Evolutionary conservation across 306 rosid genomes (phyloP).

Genomic region (Trifolium pratense): DNA sequence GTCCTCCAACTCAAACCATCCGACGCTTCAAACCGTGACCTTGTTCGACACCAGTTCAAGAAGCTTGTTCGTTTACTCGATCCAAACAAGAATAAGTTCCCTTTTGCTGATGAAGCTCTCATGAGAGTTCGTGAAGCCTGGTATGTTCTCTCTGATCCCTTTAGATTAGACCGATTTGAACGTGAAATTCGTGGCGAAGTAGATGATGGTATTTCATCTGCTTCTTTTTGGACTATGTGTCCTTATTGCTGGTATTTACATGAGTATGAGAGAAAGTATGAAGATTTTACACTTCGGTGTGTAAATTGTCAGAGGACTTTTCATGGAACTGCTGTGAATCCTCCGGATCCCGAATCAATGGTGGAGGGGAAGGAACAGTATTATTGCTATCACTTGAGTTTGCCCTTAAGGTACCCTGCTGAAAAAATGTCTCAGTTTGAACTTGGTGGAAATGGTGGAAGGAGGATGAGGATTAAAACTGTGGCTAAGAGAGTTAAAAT

Average conservation of each 20-base stretch:
- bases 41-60: constrained; percentile 46
- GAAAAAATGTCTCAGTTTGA: not conserved
- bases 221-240: constrained; percentile 76
- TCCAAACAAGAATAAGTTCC: constrained; percentile 48
- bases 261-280: constrained; percentile 57
- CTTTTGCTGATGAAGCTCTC: constrained; percentile 49
- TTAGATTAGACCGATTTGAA: constrained; percentile 37
- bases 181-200: not conserved
- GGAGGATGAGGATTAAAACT: constrained; percentile 47
- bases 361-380: constrained; percentile 64
- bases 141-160: constrained; percentile 53
- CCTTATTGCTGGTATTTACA: constrained; percentile 71
- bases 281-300: constrained; percentile 64
- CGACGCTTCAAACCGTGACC: constrained; percentile 38
- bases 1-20: constrained; percentile 48
- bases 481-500: constrained; percentile 47
- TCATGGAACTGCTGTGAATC: constrained; percentile 64
- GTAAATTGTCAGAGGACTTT: constrained; percentile 58
- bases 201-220: not conserved
- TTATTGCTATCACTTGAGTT: constrained; percentile 45
- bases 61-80: constrained; percentile 48
- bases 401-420: constrained; percentile 42
- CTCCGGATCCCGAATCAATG: constrained; percentile 48
- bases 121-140: constrained; percentile 58
- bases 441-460: constrained; percentile 30